These are phyloP conservation scores for Rutstroemia sp. DNA, from an alignment of 2,329 filamentous ascomycete genomes.

Conservation along the genomic window DNA sequence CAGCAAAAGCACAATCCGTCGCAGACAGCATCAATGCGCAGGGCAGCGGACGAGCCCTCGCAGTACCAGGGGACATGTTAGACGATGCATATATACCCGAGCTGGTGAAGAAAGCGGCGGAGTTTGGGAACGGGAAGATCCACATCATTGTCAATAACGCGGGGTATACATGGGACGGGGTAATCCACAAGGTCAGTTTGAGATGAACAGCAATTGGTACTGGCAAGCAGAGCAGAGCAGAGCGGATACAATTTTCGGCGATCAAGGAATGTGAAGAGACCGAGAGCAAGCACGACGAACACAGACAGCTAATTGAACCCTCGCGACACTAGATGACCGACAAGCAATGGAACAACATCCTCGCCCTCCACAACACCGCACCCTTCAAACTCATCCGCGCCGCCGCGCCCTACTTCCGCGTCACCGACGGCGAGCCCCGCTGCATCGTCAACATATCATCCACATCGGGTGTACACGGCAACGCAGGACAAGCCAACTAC, in stretches of 20 bases:
- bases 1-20: constrained; percentile 62
- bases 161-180: constrained; percentile 87
- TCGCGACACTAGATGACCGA: constrained; percentile 57
- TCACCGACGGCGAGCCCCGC: constrained; percentile 72
- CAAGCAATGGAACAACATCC: constrained; percentile 86
- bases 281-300: neutral
- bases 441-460: constrained; percentile 78
- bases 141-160: constrained; percentile 90
- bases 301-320: neutral
- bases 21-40: constrained; percentile 60
- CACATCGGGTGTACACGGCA: constrained; percentile 76
- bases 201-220: neutral
- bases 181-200: constrained; percentile 65
- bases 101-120: constrained; percentile 68
- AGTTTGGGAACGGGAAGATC: constrained; percentile 80
- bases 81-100: constrained; percentile 61
- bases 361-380: constrained; percentile 75
- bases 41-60: constrained; percentile 56
- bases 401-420: constrained; percentile 79
- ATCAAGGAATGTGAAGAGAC: neutral
- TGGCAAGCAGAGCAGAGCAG: neutral
- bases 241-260: neutral
- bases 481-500: constrained; percentile 89
- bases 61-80: constrained; percentile 70
- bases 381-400: constrained; percentile 78